phyloP scores from a whole-genome alignment of 768 basidiomycete species.

The Cystofilobasidium macerans region DNA sequence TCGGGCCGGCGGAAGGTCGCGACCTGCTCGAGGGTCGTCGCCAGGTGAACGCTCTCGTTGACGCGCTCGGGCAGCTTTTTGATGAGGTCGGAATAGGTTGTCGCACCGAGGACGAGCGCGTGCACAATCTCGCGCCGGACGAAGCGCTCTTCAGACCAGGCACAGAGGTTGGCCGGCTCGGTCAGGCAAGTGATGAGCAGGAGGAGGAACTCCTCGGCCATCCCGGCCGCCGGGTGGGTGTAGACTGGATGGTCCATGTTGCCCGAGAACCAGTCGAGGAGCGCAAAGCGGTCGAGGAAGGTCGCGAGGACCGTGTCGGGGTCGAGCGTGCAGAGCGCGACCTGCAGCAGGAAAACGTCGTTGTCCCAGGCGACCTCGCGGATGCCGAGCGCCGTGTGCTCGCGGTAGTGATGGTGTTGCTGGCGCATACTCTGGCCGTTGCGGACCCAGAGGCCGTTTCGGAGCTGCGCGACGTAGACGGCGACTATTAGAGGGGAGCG shows the following conservation, averaged over 20 bases:
- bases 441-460: conserved; percentile 91
- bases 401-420: conserved; percentile 88
- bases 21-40: conserved; percentile 63
- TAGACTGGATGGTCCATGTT: conserved; percentile 47
- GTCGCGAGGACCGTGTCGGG: conserved; percentile 69
- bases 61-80: conserved; percentile 84
- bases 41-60: conserved; percentile 71
- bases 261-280: conserved; percentile 61
- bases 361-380: conserved; percentile 95
- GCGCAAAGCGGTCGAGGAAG: conserved; percentile 79
- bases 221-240: conserved; percentile 64
- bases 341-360: conserved; percentile 81
- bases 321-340: conserved; percentile 59
- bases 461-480: conserved; percentile 85
- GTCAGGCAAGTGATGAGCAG: conserved; percentile 75
- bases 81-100: conserved; percentile 78
- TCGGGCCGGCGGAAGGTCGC: conserved; percentile 75
- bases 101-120: conserved; percentile 73
- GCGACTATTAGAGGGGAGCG: conserved; percentile 47
- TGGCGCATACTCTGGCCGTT: conserved; percentile 94
- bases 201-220: conserved; percentile 86
- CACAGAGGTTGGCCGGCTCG: conserved; percentile 64
- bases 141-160: conserved; percentile 52
- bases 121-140: conserved; percentile 81
- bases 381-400: conserved; percentile 58